Base-by-base conservation (phyloP, 305 asterid genomes). In the Fraxinus sp. region DNA sequence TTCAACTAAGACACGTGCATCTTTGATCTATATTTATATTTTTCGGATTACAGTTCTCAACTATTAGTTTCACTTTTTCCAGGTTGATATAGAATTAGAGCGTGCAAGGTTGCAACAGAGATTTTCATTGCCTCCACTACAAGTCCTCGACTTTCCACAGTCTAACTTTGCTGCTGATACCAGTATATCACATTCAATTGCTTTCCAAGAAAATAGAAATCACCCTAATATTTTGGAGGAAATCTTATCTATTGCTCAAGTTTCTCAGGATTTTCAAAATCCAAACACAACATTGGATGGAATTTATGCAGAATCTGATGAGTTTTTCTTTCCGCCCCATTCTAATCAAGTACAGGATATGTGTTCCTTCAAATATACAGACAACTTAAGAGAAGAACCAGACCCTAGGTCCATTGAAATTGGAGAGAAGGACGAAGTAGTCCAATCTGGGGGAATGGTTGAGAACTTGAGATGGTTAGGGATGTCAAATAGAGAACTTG, bases 241-340 rank as follows among this genome's bases (percentile, higher is more conserved):
- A 89, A 95, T 93, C 57, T 91, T 91, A 18, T 92, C 98, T 4
- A 94, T 94, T 14, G 98, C 97, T 43, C 96, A 96, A 82, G 95
- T 94, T 84, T 94, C 99, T 66, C 94, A 92, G 22, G 82, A 90
- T 78, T 88, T 92, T 64, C 93, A 90, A 82, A 91, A 89, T 84
- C 93, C 88, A 72, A 89, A 85, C 14, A 5, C 75, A 28, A 8
- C 88, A 6, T 87, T 86, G 84, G 87, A 85, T 72, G 94, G 91
- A 78, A 77, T 81, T 78, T 90, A 85, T 59, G 87, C 83, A 7
- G 86, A 87, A 4, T 16, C 36, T 6, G 93, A 92, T 35, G 98
- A 93, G 26, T 95, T 95, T 80, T 91, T 98, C 3, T 97, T 92
- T 73, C 80, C 89, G 33, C 79, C 91, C 35, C 84, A 87, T n/a